Percentiles rank a stretch among this genome's conserved stretches.
Evolutionary conservation across 75 land plant genomes (phyloP).

Genomic region (Selaginella moellendorffii): DNA sequence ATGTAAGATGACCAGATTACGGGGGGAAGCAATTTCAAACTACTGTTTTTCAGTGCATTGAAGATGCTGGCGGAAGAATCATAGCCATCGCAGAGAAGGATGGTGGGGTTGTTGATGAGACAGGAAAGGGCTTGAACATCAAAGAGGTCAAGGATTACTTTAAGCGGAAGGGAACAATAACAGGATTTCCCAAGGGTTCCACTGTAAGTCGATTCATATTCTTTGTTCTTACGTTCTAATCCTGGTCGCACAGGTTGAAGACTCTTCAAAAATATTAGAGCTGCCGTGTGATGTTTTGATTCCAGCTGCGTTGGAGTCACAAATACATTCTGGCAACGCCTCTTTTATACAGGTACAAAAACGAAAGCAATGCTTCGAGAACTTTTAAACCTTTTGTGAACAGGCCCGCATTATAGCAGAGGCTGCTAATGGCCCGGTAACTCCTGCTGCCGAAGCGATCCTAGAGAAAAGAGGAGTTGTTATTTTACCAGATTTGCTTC

Average conservation of each 20-base stretch:
- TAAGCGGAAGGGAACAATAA: not conserved
- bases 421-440: slow-evolving; percentile 1
- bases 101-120: slow-evolving; percentile 3
- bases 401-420: slow-evolving; percentile 4
- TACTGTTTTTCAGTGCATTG: not conserved
- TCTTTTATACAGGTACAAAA: not conserved
- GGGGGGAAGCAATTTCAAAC: no score
- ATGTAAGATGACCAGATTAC: not conserved
- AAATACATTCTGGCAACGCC: slow-evolving; percentile 5
- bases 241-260: not conserved
- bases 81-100: slow-evolving; percentile 5
- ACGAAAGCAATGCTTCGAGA: not conserved
- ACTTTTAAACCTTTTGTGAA: not conserved
- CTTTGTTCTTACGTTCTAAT: no score
- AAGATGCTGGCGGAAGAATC: slow-evolving; percentile 3
- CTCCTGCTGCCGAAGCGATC: slow-evolving; percentile 3
- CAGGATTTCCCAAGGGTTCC: not conserved
- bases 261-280: not conserved
- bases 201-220: no score
- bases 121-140: not conserved
- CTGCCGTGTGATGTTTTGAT: slow-evolving; percentile 4
- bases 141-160: not conserved
- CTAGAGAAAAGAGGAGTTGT: slow-evolving; percentile 1
- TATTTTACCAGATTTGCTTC: slow-evolving; percentile 6
- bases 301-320: slow-evolving; percentile 8